A percentile compares a stretch with the other conserved stretches of the same genome.
Evolutionary conservation across 1,284 basidiomycete genomes (phyloP).

Genomic region (Ceratobasidium papillatum): DNA sequence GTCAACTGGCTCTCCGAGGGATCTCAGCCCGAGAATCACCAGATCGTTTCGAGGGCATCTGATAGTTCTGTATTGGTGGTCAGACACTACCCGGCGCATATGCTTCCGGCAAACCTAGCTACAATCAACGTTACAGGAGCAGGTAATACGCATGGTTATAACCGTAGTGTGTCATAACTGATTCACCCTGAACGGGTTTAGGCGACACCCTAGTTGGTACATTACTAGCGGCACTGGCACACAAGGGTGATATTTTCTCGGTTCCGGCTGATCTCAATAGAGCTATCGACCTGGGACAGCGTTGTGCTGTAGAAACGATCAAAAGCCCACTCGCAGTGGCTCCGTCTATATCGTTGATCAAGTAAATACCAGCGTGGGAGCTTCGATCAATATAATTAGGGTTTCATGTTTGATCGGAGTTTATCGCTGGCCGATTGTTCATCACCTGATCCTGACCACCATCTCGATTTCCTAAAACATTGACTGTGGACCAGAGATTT

Average conservation of each 20-base stretch:
- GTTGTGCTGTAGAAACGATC: constrained; percentile 70
- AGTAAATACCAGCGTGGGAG: not conserved
- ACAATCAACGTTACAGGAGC: constrained; percentile 82
- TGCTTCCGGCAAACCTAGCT: constrained; percentile 58
- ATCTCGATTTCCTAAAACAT: too few species aligned
- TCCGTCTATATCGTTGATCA: constrained; percentile 58
- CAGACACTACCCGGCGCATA: constrained; percentile 73
- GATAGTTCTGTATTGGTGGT: constrained; percentile 64
- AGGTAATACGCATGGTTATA: constrained; percentile 63
- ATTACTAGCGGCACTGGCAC: constrained; percentile 61
- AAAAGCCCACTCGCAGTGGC: constrained; percentile 72
- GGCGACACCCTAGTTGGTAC: constrained; percentile 45
- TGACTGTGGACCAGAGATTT: too few species aligned
- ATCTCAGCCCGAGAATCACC: constrained; percentile 51
- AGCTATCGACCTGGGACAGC: constrained; percentile 64
- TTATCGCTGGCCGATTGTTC: not conserved
- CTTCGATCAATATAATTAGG: not conserved
- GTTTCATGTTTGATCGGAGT: constrained; percentile 5
- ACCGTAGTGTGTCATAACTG: not conserved
- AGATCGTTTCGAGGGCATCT: constrained; percentile 62
- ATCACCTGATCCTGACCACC: constrained; percentile 2
- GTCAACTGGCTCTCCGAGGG: constrained; percentile 57
- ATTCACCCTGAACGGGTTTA: not conserved
- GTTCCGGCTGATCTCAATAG: constrained; percentile 56
- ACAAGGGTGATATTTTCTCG: constrained; percentile 55